Percentiles rank a stretch among this genome's conserved stretches.
phyloP scores from a whole-genome alignment of 768 basidiomycete genomes.

The Boletus tylopilopsis region DNA sequence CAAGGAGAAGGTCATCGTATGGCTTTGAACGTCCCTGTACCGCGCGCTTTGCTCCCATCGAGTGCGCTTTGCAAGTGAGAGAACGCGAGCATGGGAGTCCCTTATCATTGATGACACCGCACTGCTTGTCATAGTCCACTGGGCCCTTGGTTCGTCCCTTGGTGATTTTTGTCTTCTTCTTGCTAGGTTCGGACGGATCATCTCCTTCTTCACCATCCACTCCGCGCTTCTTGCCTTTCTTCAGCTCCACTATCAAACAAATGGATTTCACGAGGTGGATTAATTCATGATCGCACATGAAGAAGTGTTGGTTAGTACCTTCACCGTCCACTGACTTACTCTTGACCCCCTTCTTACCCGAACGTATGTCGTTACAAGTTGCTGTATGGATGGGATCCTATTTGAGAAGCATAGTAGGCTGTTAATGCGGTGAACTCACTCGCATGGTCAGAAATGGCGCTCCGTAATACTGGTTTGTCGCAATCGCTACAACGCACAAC shows the following conservation, averaged over 20 bases:
- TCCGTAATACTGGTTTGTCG: constrained; percentile 73
- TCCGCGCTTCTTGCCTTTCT: constrained; percentile 77
- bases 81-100: constrained; percentile 89
- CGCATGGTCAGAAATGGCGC: constrained; percentile 70
- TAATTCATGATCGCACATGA: constrained; percentile 1
- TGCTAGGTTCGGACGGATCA: constrained; percentile 61
- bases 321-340: constrained; percentile 49
- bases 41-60: constrained; percentile 93
- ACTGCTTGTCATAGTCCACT: constrained; percentile 87
- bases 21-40: constrained; percentile 79
- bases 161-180: constrained; percentile 79
- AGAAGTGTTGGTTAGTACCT: constrained; percentile 27
- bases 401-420: neutral
- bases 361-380: constrained; percentile 58
- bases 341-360: constrained; percentile 53
- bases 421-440: constrained; percentile 44
- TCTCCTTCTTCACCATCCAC: constrained; percentile 67
- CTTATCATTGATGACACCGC: constrained; percentile 97
- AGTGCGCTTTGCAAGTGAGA: constrained; percentile 96
- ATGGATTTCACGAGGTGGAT: neutral
- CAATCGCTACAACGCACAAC: constrained; percentile 78
- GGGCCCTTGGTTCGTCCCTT: constrained; percentile 83
- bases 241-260: constrained; percentile 31
- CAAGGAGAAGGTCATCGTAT: constrained; percentile 85
- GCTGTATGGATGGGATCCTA: constrained; percentile 35